Evolutionary conservation across 306 rosid genomes (phyloP), one percentile per base, ranked within the genome.

Genomic region (Begonia loranthoides): DNA sequence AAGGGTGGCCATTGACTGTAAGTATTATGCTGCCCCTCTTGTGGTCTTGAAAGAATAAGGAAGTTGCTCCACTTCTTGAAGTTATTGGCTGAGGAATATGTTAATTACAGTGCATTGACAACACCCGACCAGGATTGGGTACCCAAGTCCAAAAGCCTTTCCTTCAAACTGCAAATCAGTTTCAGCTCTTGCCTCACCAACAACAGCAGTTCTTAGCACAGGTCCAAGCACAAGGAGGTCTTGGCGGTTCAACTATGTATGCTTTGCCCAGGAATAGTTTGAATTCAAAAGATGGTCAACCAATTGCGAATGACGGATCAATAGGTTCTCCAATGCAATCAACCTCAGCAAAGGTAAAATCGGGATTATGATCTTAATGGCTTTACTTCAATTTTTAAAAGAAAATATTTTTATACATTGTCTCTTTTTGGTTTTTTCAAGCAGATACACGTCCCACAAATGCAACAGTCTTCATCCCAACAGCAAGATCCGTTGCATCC

Each of bases 1-100:
- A 88, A 77, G 96, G 96, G 65, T 88, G 96, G 95, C 96, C 96
- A 52, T 71, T 88, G 67, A 77, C 95, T 19, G 96, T 88, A 79
- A 76, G 95, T 77, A 70, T 15, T 68, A 48, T 3, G 46, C 54
- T 63, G 44, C 38, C 53, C 17, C 54, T 36, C 62, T 50, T 1
- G 44, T 5, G 43, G 43, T 10, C 46, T 43, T 56, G 61, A 49
- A 49, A 21, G 72, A 34, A 50, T 36, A 56, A 51, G 22, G 34
- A 58, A 55, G 21, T 45, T 24, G 34, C 50, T 13, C 64, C 49
- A 63, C 17, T 65, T 47, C 70, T 69, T 13, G 16, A 61, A 57
- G 59, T 58, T 58, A 2, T 43, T 43, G 14, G 46, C 14, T 62
- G 56, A 47, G 13, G 38, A 45, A 41, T 67, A 52, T 50, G 69